A percentile compares a stretch with the other conserved stretches of the same genome.
These are phyloP conservation scores for Alternaria postmessia DNA, from an alignment of 2,329 filamentous ascomycete species.

Conservation along the genomic window DNA sequence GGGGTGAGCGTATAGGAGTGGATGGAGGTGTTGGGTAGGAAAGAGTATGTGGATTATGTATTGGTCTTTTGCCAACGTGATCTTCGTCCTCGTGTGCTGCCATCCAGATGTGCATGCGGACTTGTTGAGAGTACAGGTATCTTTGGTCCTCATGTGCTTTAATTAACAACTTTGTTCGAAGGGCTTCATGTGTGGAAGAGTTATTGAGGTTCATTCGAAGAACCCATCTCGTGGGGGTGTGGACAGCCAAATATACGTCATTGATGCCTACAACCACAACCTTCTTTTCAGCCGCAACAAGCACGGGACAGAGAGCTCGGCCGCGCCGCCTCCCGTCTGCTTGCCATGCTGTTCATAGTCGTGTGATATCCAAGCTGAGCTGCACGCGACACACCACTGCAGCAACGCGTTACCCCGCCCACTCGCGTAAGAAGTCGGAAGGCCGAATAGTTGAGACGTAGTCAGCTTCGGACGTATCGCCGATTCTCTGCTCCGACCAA, in stretches of 20 bases:
- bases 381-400: background rate
- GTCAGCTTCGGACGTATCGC: background rate
- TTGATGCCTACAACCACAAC: background rate
- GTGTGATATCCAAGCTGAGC: background rate
- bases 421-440: background rate
- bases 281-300: background rate
- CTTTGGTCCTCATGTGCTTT: background rate
- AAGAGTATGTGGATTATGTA: background rate
- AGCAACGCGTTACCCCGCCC: background rate
- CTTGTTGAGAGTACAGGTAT: background rate
- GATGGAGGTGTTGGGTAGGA: background rate
- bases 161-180: background rate
- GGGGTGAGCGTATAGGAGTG: background rate
- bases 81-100: background rate
- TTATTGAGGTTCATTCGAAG: background rate
- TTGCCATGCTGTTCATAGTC: background rate
- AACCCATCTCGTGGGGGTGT: background rate
- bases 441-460: background rate
- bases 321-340: background rate
- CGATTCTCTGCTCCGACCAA: background rate
- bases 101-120: background rate
- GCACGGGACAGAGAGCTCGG: background rate
- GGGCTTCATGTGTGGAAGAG: background rate
- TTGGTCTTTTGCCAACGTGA: background rate
- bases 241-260: background rate